Base-by-base conservation (phyloP, 768 basidiomycete species). In the Hypholoma fasciculare region DNA sequence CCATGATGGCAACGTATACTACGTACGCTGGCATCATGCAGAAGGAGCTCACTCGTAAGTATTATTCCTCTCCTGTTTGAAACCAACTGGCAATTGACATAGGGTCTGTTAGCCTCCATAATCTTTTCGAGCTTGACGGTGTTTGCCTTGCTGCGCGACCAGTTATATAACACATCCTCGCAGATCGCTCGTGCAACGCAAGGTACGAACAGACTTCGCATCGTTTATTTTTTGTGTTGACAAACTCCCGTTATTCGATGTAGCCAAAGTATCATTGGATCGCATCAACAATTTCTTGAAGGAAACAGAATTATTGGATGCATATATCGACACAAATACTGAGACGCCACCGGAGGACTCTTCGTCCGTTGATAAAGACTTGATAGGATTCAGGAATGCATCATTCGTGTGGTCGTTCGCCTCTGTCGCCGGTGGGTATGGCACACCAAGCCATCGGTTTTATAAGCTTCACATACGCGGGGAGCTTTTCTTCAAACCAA, bases 1-100 rank as follows among this genome's bases (percentile, higher is more conserved):
- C 83, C 27, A 90, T 90, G 88, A 65, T 86, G 38, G 77, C 81
- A 16, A 86, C 87, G 4, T 90, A 82, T 63, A 74, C 78, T 0
- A 76, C 82, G 8, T 89, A 85, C 71, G 78, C 77, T 9, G 55
- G 76, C 27, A 61, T 80, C 36, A 73, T 77, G 68, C 73, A 73
- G 46, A 60, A 76, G 59, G 67, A 73, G 2, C 71, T 80, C 30
- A 75, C 54, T n/a, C 57, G 67, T 71, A 46, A 9, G 61, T 58
- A 9, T 9, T 58, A 9, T 9, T 12, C 27, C 14, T 39, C 23
- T 48, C 23, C 44, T 13, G 26, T 12, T 9, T 34, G 39, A 7
- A 1, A 16, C 14, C 27, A 17, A n/a, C 7, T 23, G 8, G 20
- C 7, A 19, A 16, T n/a, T 20, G 34, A 13, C 20, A 54, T n/a